A percentile compares a stretch with the other conserved stretches of the same genome.
Conservation (phyloP, 345 rosid species). For the Psidium guajava region DNA sequence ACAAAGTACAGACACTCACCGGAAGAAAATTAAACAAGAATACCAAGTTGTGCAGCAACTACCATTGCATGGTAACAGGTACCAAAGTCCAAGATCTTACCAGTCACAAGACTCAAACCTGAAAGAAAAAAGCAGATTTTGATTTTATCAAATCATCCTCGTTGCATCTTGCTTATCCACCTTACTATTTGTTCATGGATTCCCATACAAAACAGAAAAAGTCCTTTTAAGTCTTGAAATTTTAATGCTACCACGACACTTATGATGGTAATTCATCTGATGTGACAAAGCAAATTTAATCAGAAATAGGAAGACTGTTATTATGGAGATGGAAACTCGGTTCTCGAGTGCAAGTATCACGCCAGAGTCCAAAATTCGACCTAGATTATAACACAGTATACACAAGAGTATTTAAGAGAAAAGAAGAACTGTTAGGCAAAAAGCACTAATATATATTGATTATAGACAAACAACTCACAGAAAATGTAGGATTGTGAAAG, state of each 20-base stretch:
- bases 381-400: background rate
- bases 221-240: background rate
- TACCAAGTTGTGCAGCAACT: background rate
- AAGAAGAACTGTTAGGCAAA: background rate
- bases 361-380: background rate
- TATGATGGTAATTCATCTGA: background rate
- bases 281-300: background rate
- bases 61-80: background rate
- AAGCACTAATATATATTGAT: background rate
- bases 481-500: slow-evolving; percentile 76
- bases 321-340: background rate
- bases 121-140: background rate
- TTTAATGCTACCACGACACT: background rate
- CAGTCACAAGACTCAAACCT: background rate
- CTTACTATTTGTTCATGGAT: background rate
- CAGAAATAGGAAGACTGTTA: background rate
- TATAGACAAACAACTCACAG: slow-evolving; percentile 41
- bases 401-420: background rate
- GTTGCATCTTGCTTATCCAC: background rate
- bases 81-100: background rate
- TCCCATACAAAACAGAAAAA: background rate
- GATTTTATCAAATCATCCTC: background rate
- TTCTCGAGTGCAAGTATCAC: background rate
- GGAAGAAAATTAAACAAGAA: background rate
- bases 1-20: background rate